Evolutionary conservation across 1,284 basidiomycete species (phyloP).

Genomic region (Fomitiporia mediterranea): DNA sequence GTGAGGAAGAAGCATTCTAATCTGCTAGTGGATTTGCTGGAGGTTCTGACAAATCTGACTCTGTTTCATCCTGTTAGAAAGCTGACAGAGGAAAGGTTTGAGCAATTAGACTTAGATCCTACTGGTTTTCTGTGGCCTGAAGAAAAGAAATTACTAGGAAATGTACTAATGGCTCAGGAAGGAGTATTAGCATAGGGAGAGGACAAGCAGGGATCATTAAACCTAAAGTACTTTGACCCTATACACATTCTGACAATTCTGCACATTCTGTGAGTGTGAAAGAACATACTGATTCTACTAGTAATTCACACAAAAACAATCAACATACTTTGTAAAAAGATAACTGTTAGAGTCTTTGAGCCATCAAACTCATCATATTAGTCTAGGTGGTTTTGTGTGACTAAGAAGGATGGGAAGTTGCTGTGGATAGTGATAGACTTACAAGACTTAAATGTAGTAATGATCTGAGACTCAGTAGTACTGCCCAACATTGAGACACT

Average conservation of each 20-base stretch:
- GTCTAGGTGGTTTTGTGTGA: constrained; percentile 39
- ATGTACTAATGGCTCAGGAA: constrained; percentile 30
- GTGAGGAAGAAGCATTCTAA: constrained; percentile 22
- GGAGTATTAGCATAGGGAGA: constrained; percentile 32
- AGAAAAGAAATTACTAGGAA: constrained; percentile 30
- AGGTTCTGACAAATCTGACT: constrained; percentile 22
- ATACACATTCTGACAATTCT: constrained; percentile 33
- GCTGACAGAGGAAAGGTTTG: constrained; percentile 23
- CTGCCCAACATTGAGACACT: constrained; percentile 33
- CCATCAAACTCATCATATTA: constrained; percentile 32
- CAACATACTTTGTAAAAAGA: constrained; percentile 29
- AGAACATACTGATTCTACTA: constrained; percentile 36
- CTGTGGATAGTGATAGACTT: constrained; percentile 29
- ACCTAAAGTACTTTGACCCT: constrained; percentile 33
- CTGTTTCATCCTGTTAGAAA: constrained; percentile 18
- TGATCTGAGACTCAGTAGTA: constrained; percentile 29
- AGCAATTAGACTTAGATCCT: constrained; percentile 25
- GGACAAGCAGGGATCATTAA: constrained; percentile 31
- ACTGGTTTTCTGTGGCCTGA: constrained; percentile 28
- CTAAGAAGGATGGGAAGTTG: constrained; percentile 29
- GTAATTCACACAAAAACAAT: constrained; percentile 34
- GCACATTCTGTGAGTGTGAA: constrained; percentile 34
- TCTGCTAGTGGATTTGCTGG: constrained; percentile 18
- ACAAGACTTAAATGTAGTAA: constrained; percentile 27
- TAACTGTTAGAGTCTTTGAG: constrained; percentile 30